phyloP scores from a whole-genome alignment of 345 rosid species.

The Rhodamnia rubescens region DNA sequence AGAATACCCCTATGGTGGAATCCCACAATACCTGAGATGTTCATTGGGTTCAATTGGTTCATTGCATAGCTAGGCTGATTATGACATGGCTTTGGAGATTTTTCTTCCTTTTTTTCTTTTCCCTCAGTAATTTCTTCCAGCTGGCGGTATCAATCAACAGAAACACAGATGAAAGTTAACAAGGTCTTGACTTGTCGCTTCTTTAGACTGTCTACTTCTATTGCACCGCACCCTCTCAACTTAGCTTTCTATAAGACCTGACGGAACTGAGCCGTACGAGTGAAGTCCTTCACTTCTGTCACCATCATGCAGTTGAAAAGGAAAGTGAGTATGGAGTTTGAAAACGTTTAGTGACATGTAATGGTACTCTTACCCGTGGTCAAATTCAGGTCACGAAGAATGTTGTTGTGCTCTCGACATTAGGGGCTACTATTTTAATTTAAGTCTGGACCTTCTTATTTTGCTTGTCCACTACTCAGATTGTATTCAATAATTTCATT shows the following conservation, averaged over 20 bases:
- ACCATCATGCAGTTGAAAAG: neutral
- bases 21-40: neutral
- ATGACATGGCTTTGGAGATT: neutral
- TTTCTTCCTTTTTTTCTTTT: neutral
- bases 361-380: neutral
- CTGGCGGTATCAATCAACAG: neutral
- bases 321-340: neutral
- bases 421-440: neutral
- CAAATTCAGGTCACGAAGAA: neutral
- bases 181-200: neutral
- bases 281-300: neutral
- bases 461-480: neutral
- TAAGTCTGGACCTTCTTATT: neutral
- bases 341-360: neutral
- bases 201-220: neutral
- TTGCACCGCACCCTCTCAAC: neutral
- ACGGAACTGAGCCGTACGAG: neutral
- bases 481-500: neutral
- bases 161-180: neutral
- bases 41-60: neutral
- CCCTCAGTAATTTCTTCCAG: neutral
- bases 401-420: neutral
- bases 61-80: neutral
- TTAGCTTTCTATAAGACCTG: neutral
- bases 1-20: neutral